Base-by-base conservation (phyloP, 2,329 filamentous ascomycete genomes). In the Ophiostoma populinum region DNA sequence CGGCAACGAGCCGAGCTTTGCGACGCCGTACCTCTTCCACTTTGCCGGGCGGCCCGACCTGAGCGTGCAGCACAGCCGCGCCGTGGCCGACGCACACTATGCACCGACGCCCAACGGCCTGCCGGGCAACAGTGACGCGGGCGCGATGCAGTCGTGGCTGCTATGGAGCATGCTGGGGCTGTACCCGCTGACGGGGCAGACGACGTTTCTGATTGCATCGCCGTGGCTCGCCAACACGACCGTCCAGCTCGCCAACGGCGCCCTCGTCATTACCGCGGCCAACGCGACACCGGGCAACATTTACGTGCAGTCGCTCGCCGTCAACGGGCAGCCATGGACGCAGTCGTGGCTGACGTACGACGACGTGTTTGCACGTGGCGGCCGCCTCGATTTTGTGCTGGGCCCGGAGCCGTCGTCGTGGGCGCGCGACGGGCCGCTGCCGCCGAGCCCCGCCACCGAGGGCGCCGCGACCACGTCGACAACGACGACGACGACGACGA, bases 141-240 rank as follows among this genome's bases (percentile, higher is more conserved):
- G 77, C 6, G 72, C 76, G 11, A 80, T 81, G 75, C 73, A 81
- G 48, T 71, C 66, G 7, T 79, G 73, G 68, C 51, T 77, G 3
- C 52, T 78, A 7, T 80, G 75, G 69, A 70, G 67, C 42, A 76
- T 77, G 63, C 62, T 79, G 24, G 75, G 75, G 2, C 53, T 80
- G 19, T 79, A 77, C 43, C 75, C 75, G 2, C 56, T 80, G 42
- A 76, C 73, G 0, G 74, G 72, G 0, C 75, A 80, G 55, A 71
- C 71, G 0, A 75, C 69, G 1, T 80, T 79, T 49, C 56, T 80
- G 12, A 59, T 80, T 35, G 67, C 66, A 3, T 70, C 68, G 6
- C 73, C 74, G 0, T 78, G 70, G 70, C 73, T 76, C 47, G 51
- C 53, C 1, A 60, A 69, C 25, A 55, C 79, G 43, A 70, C 58